Conservation (phyloP, 2,329 filamentous ascomycete species). For the Elsinoe necatrix region DNA sequence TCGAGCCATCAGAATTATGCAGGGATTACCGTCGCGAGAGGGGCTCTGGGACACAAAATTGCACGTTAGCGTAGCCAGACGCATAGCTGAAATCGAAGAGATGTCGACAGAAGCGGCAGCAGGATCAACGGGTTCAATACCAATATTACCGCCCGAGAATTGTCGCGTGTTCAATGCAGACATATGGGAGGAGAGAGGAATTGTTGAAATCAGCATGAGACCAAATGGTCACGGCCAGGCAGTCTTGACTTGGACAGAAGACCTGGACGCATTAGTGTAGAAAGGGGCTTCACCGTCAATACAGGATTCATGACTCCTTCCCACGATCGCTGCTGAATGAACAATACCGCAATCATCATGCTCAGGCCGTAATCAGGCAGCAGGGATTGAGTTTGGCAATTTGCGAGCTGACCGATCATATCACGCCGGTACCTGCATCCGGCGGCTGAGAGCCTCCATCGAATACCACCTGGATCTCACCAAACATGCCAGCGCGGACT, state of each 20-base stretch:
- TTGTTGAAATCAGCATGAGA: not conserved
- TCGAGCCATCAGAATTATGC: slow-evolving; percentile 21
- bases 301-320: too few relatives aligned
- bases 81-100: slow-evolving; percentile 27
- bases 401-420: not conserved
- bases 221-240: not conserved
- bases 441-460: not conserved
- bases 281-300: not conserved
- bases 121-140: not conserved
- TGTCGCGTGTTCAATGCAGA: not conserved
- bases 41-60: slow-evolving; percentile 20
- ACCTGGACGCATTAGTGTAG: not conserved
- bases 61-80: slow-evolving; percentile 24
- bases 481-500: not conserved
- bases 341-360: too few relatives aligned
- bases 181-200: not conserved
- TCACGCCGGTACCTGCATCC: not conserved
- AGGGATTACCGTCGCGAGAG: slow-evolving; percentile 19
- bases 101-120: not conserved
- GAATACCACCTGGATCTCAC: not conserved
- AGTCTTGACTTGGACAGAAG: not conserved
- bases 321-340: too few relatives aligned
- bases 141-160: not conserved
- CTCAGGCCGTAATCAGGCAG: not conserved
- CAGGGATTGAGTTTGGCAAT: not conserved